Evolutionary conservation across 768 basidiomycete genomes (phyloP), one percentile per base, ranked within the genome.

Genomic region (Hebeloma cylindrosporum): DNA sequence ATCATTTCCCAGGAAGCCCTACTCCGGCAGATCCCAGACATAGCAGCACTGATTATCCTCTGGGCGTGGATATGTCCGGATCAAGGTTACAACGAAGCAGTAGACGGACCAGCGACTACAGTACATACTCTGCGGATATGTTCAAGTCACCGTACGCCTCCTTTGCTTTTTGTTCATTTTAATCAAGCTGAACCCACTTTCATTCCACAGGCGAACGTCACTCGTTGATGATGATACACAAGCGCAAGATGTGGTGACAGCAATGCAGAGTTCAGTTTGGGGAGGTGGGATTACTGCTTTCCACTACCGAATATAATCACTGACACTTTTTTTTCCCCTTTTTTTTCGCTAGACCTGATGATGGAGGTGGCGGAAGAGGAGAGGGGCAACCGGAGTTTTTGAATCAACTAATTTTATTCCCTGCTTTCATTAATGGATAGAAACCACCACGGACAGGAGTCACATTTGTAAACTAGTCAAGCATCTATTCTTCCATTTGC

Each of bases 191-290:
- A 59, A 21, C 23, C 7, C 34, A 26, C 42, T 33, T 10, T 43
- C 17, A 27, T 22, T 8, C 29, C 30, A 10, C 38, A 75, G 74
- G 43, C 66, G 72, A 9, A 56, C 60, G 28, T 73, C 61, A 52
- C 68, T 65, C 62, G 67, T 61, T 16, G 74, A 69, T 22, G 66
- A 73, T 30, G 73, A 77, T 47, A 67, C 70, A 2, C 70, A n/a
- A n/a, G n/a, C n/a, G n/a, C n/a, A 75, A 47, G 67, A 76, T 45
- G 69, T 83, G 16, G 61, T 82, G 14, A 71, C 74, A 14, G 76
- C 82, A 8, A 76, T 85, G 66, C 75, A 83, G 48, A 75, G 72
- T 47, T 85, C 84, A n/a, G 70, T 79, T 40, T 87, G 85, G 85
- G 79, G 80, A 56, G 83, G 85, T 83, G 54, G 56, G 82, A 64